phyloP scores from a whole-genome alignment of 768 basidiomycete genomes.

The Kwoniella heveanensis region DNA sequence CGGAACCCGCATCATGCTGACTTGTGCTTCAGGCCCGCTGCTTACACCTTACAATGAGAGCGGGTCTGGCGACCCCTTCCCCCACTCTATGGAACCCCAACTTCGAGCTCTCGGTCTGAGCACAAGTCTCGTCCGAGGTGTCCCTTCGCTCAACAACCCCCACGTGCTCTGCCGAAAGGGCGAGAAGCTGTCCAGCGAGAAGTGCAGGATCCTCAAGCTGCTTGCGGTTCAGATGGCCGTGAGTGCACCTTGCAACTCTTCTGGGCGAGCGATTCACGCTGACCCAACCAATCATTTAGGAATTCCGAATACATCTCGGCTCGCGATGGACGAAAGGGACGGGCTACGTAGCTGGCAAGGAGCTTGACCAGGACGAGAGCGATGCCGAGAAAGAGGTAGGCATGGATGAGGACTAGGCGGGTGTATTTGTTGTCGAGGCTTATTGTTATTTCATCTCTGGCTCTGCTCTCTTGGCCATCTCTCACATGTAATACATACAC shows the following conservation, averaged over 20 bases:
- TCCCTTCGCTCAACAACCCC: conserved; percentile 76
- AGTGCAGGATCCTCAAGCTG: conserved; percentile 89
- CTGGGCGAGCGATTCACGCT: not conserved
- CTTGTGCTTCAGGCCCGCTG: conserved; percentile 66
- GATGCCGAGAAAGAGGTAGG: conserved; percentile 19
- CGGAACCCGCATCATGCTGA: too few species aligned
- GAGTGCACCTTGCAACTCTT: too few species aligned
- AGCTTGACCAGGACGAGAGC: conserved; percentile 23
- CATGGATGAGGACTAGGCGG: conserved; percentile 38
- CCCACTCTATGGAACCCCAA: conserved; percentile 97
- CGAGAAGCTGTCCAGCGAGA: conserved; percentile 75
- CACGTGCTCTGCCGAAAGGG: conserved; percentile 84
- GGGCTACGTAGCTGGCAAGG: conserved; percentile 49
- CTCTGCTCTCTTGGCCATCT: not conserved
- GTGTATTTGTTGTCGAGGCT: not conserved
- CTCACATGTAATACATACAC: conserved; percentile 25
- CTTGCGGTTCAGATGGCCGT: conserved; percentile 83
- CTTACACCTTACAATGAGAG: conserved; percentile 67
- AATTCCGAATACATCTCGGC: conserved; percentile 54
- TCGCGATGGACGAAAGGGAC: conserved; percentile 51
- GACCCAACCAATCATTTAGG: conserved; percentile 27
- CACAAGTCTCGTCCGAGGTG: conserved; percentile 81
- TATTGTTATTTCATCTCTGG: too few species aligned
- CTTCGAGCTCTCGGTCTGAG: conserved; percentile 85
- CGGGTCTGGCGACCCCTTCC: conserved; percentile 73